Evolutionary conservation across 2,329 filamentous ascomycete species (phyloP).

Genomic region (Cercospora sp.): DNA sequence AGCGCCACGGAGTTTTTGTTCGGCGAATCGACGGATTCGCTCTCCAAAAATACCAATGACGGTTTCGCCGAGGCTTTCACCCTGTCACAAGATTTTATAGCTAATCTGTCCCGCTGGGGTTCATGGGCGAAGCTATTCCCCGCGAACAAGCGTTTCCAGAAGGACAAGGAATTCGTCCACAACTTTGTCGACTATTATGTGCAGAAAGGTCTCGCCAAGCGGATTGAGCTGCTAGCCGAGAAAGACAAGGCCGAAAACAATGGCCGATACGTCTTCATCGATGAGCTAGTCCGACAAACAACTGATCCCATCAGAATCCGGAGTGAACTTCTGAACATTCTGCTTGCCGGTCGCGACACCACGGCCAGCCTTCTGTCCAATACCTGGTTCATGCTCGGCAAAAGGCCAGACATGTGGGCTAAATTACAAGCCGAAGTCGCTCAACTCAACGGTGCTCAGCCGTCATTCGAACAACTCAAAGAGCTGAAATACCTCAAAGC

Average conservation of each 20-base stretch:
- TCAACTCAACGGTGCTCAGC: slow-evolving; percentile 38
- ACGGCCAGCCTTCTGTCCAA: slow-evolving; percentile 55
- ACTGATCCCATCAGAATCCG: slow-evolving; percentile 51
- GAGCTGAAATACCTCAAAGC: slow-evolving; percentile 50
- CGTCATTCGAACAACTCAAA: slow-evolving; percentile 44
- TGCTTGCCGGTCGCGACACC: slow-evolving; percentile 57
- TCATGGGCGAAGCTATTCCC: slow-evolving; percentile 28
- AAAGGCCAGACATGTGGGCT: slow-evolving; percentile 36
- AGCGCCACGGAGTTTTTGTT: slow-evolving; percentile 69
- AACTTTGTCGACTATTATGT: slow-evolving; percentile 55
- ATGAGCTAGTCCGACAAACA: slow-evolving; percentile 51
- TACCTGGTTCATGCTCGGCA: slow-evolving; percentile 43
- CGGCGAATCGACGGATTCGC: slow-evolving; percentile 49
- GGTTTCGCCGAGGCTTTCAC: slow-evolving; percentile 41
- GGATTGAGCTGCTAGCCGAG: slow-evolving; percentile 37
- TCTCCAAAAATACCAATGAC: slow-evolving; percentile 30
- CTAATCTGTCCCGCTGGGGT: slow-evolving; percentile 32
- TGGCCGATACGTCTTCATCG: slow-evolving; percentile 51
- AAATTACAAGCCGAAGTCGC: slow-evolving; percentile 37
- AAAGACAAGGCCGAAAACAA: slow-evolving; percentile 37
- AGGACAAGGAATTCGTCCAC: slow-evolving; percentile 45
- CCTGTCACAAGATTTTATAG: slow-evolving; percentile 35
- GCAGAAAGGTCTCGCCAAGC: slow-evolving; percentile 43
- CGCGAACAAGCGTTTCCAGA: slow-evolving; percentile 41
- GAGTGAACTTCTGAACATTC: slow-evolving; percentile 53